Evolutionary conservation across 228 moss, liverwort and hornwort species (phyloP), one percentile per base, ranked within the genome.

Genomic region (Sphagnum fallax): DNA sequence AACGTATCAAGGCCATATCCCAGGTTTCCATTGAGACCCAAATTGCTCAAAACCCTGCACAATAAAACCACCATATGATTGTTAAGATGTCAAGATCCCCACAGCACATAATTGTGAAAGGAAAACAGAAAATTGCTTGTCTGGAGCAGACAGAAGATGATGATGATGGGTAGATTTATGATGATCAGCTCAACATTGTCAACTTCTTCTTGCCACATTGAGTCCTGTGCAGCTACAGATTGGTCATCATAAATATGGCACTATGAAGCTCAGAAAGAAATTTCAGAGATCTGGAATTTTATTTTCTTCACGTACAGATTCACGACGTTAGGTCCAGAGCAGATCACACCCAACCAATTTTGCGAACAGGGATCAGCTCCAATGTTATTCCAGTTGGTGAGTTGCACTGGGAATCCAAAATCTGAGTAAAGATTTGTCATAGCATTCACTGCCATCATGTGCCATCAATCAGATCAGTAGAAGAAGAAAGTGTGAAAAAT

Each of bases 351-450:
- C 60, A 79, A 71, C 85, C 82, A 85, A 65, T 65, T 66, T 65
- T 53, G 71, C 66, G 75, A 70, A 73, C 85, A 85, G 72, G 82
- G 85, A 82, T 82, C 82, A 60, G 82, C 82, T 71, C 82, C 82
- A 64, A 70, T 77, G 71, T 74, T 60, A 75, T 85, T 85, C 85
- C 82, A 85, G 66, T 53, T 48, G 50, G 79, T 82, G 60, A 85
- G 55, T 77, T 85, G 82, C 48, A 75, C 68, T 51, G 85, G 82
- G 68, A 72, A 68, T 68, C 74, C 55, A 52, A 79, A 75, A 57
- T 76, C 70, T 58, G 51, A 63, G 18, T 73, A 85, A 4, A 85
- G 61, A 7, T 76, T 70, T 70, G 67, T 79, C 60, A 85, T 62
- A 50, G 82, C 79, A 66, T 65, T 66, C 66, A 77, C 85, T 85